Evolutionary conservation across 345 rosid species (phyloP).

Genomic region (Lepidium didymum): DNA sequence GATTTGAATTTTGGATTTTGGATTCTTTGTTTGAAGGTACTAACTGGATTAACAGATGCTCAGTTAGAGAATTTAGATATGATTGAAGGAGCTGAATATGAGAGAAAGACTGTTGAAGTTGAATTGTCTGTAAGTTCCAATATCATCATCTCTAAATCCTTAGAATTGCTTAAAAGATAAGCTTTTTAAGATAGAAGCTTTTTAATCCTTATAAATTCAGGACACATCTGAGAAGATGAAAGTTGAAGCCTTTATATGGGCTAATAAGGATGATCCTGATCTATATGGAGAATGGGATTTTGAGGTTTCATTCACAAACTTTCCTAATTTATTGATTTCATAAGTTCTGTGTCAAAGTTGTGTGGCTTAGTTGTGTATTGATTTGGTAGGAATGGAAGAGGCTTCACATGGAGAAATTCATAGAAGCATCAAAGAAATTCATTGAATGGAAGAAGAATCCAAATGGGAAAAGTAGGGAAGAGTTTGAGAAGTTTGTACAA

Average conservation of each 20-base stretch:
- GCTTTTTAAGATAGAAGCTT: not conserved
- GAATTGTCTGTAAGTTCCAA: constrained; percentile 36
- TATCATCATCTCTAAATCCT: not conserved
- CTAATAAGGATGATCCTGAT: constrained; percentile 51
- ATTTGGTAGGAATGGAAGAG: constrained; percentile 58
- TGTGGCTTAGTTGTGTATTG: not conserved
- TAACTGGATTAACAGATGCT: constrained; percentile 53
- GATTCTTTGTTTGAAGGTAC: constrained; percentile 34
- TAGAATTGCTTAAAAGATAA: not conserved
- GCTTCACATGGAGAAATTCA: constrained; percentile 55
- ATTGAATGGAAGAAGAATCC: constrained; percentile 66
- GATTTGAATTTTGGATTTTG: not conserved
- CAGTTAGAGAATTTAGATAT: constrained; percentile 55
- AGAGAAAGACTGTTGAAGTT: constrained; percentile 53
- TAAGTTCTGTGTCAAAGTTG: not conserved
- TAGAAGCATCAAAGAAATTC: constrained; percentile 54
- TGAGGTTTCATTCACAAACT: constrained; percentile 46
- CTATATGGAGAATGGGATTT: constrained; percentile 88
- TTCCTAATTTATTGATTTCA: not conserved
- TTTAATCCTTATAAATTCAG: constrained; percentile 32
- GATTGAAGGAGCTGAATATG: constrained; percentile 72
- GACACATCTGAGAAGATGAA: constrained; percentile 37
- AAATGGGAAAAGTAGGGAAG: constrained; percentile 50
- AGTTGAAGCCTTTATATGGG: constrained; percentile 60
- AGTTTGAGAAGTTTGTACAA: constrained; percentile 44